A percentile compares a stretch with the other conserved stretches of the same genome.
phyloP scores from a whole-genome alignment of 805 yeast genomes.

The Saturnispora serradocipensis region DNA sequence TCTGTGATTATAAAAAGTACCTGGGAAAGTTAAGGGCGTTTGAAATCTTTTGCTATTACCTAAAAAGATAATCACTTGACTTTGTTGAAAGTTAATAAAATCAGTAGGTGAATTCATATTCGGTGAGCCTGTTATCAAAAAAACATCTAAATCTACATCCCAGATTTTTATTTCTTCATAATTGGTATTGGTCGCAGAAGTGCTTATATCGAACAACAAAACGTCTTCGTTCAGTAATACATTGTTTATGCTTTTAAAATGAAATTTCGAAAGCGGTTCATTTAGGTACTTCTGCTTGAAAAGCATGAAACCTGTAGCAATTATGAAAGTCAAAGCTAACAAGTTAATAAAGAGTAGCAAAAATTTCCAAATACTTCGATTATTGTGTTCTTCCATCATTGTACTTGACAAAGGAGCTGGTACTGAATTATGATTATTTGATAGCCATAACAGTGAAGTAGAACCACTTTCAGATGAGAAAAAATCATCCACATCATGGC shows the following conservation, averaged over 20 bases:
- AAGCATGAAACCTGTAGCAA: conserved; percentile 13
- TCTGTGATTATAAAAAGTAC: conserved; percentile 16
- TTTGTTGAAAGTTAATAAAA: background rate
- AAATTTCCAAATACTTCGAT: background rate
- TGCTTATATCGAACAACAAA: conserved; percentile 25
- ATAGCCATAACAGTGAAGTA: background rate
- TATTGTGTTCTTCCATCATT: background rate
- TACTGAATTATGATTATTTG: background rate
- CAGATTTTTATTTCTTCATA: conserved; percentile 26
- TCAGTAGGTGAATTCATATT: background rate
- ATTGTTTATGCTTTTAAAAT: conserved; percentile 20
- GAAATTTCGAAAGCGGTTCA: conserved; percentile 20
- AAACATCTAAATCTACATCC: conserved; percentile 27
- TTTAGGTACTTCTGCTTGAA: conserved; percentile 22
- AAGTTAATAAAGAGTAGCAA: background rate
- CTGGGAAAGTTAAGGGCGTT: conserved; percentile 26
- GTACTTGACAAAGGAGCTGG: no score
- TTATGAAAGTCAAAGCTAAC: background rate
- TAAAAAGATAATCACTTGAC: conserved; percentile 21
- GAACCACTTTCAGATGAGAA: background rate
- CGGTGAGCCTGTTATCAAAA: conserved; percentile 19
- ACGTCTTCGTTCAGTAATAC: conserved; percentile 26
- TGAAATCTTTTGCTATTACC: conserved; percentile 24
- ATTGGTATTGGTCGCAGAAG: conserved; percentile 21
- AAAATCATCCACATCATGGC: background rate